Evolutionary conservation across 1,284 basidiomycete genomes (phyloP).

Genomic region (Leccinum subrobustum): DNA sequence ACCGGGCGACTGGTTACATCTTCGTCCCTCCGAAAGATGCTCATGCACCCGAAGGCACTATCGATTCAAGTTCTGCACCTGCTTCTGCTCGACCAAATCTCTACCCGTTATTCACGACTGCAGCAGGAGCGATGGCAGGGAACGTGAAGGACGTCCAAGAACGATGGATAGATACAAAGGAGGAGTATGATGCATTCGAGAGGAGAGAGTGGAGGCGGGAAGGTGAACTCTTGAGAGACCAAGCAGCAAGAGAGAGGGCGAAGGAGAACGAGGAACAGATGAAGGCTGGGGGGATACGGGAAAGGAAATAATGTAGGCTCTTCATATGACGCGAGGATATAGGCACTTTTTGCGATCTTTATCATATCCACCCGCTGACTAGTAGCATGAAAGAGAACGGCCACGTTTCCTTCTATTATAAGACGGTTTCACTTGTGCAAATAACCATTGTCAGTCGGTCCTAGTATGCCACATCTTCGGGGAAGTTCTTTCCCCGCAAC

Average conservation of each 20-base stretch:
- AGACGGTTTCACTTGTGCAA: background rate
- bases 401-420: background rate
- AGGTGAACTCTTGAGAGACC: constrained; percentile 40
- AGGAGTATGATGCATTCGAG: constrained; percentile 79
- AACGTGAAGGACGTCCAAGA: constrained; percentile 83
- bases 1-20: constrained; percentile 88
- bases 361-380: background rate
- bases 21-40: constrained; percentile 65
- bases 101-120: constrained; percentile 65
- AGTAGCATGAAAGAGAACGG: background rate
- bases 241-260: constrained; percentile 17
- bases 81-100: constrained; percentile 53
- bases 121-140: constrained; percentile 54
- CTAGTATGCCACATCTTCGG: background rate
- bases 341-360: background rate
- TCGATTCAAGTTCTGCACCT: constrained; percentile 44
- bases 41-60: constrained; percentile 50
- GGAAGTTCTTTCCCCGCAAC: background rate
- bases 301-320: constrained; percentile 26
- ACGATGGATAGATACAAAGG: constrained; percentile 79
- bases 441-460: background rate
- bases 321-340: background rate
- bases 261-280: constrained; percentile 5
- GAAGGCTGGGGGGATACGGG: constrained; percentile 23
- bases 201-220: constrained; percentile 67